Percentiles rank a stretch among this genome's conserved stretches.
Evolutionary conservation across 805 yeast species (phyloP).

Genomic region (Yarrowia porcina): DNA sequence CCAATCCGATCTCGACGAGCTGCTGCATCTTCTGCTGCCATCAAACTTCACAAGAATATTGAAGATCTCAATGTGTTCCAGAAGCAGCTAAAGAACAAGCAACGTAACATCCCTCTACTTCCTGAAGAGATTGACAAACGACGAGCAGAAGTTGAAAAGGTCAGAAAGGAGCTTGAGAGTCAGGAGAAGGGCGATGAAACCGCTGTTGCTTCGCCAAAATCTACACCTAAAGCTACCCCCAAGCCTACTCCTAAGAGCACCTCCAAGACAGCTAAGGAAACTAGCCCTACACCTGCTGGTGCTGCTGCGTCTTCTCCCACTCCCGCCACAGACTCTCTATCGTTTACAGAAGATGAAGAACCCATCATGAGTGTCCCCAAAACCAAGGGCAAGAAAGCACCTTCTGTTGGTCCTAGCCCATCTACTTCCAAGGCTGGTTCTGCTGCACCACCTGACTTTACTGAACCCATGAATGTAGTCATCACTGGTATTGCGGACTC

Average conservation of each 20-base stretch:
- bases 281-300: neutral
- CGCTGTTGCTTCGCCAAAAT: neutral
- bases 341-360: neutral
- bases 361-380: neutral
- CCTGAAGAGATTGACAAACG: constrained; percentile 44
- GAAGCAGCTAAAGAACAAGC: constrained; percentile 58
- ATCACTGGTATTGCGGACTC: constrained; percentile 29
- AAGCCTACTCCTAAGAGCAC: neutral
- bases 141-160: constrained; percentile 30
- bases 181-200: neutral
- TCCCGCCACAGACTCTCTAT: neutral
- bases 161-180: neutral
- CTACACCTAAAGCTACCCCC: constrained; percentile 11
- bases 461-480: constrained; percentile 25
- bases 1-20: constrained; percentile 33
- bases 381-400: neutral
- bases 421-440: constrained; percentile 5
- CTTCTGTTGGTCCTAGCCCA: neutral
- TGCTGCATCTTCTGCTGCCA: constrained; percentile 66
- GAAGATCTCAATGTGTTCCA: constrained; percentile 45
- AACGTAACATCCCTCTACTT: constrained; percentile 43
- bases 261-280: neutral
- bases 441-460: neutral
- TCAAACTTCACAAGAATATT: constrained; percentile 64
- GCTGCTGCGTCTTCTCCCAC: neutral